phyloP scores from a whole-genome alignment of 2,329 filamentous ascomycete species.

The Pseudonectria buxi region DNA sequence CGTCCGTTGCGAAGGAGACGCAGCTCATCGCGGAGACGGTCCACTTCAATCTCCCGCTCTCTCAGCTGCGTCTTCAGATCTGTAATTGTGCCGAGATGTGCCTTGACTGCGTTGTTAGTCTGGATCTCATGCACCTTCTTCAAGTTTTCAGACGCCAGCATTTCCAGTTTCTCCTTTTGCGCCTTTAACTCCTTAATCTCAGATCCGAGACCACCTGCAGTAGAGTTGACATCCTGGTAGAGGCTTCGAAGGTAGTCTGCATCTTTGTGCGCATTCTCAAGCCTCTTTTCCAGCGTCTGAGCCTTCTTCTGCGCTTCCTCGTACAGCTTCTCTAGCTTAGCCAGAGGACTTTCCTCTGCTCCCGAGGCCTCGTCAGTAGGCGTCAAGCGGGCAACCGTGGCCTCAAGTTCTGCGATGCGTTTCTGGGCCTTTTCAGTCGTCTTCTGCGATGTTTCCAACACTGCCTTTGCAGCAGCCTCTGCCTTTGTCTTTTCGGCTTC shows the following conservation, averaged over 20 bases:
- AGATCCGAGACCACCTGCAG: slow-evolving; percentile 35
- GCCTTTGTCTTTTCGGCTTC: slow-evolving; percentile 40
- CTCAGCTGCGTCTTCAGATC: slow-evolving; percentile 36
- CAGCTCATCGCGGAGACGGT: slow-evolving; percentile 42
- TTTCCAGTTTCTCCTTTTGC: slow-evolving; percentile 34
- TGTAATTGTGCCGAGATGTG: slow-evolving; percentile 31
- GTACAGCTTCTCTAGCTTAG: slow-evolving; percentile 26
- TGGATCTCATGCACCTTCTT: slow-evolving; percentile 42
- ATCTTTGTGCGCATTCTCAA: slow-evolving; percentile 39
- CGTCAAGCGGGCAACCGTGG: slow-evolving; percentile 23
- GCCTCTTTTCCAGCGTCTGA: slow-evolving; percentile 33
- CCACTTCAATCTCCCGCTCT: slow-evolving; percentile 48
- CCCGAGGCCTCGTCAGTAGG: slow-evolving; percentile 14
- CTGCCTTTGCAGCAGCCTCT: slow-evolving; percentile 23
- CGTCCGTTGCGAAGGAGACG: slow-evolving; percentile 40
- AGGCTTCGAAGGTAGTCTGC: slow-evolving; percentile 50
- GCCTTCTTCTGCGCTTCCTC: slow-evolving; percentile 32
- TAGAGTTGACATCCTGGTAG: slow-evolving; percentile 53
- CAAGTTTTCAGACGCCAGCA: slow-evolving; percentile 39
- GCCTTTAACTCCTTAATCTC: slow-evolving; percentile 41
- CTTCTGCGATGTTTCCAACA: slow-evolving; percentile 19
- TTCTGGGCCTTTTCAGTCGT: slow-evolving; percentile 32
- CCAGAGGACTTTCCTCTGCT: slow-evolving; percentile 20
- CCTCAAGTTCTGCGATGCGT: slow-evolving; percentile 32
- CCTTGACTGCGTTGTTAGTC: slow-evolving; percentile 26